Evolutionary conservation across 2,329 filamentous ascomycete species (phyloP), one percentile per base, ranked within the genome.

Genomic region (Macrophomina pseudophaseolina): DNA sequence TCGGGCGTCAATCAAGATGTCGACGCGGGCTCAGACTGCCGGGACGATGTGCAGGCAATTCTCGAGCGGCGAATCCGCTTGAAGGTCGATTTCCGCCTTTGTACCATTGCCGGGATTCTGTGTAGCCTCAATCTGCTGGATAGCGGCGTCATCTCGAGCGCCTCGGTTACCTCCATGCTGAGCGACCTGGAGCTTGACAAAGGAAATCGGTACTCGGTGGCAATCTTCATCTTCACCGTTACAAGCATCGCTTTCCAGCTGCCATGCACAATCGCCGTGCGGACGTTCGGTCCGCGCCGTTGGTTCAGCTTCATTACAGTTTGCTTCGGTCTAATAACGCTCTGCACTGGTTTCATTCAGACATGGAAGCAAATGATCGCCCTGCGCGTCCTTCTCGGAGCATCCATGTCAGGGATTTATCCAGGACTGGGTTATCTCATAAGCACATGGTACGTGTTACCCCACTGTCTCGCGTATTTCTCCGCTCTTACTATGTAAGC

Each of bases 151-250:
- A 88, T 92, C 66, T 89, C 87, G 1, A 88, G 86, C 6, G 90
- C 89, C 0, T 88, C 88, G 1, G 89, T 91, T 9, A 91, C 90
- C 0, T 88, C 84, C 32, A 90, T 91, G 86, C 82, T 88, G 54
- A 73, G 79, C 11, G 89, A 92, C 72, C 80, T 92, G 49, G 83
- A 84, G 16, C 80, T 92, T 12, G 83, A 86, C 9, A 73, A 80
- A 49, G 89, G 89, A 28, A 87, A 89, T 69, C 83, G 89, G 46
- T 92, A 90, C 71, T 90, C 87, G 1, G 85, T 91, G 4, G 85
- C 88, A 28, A 91, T 92, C 66, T 90, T 91, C 79, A 90, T 91
- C 74, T 91, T 91, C 76, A 91, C 89, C 9, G 84, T 91, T 65
- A 83, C 88, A 5, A 88, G 85, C 71, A 88, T 92, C 48, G 83